Conservation (phyloP, 2,329 filamentous ascomycete genomes). For the Penicillium sp. region DNA sequence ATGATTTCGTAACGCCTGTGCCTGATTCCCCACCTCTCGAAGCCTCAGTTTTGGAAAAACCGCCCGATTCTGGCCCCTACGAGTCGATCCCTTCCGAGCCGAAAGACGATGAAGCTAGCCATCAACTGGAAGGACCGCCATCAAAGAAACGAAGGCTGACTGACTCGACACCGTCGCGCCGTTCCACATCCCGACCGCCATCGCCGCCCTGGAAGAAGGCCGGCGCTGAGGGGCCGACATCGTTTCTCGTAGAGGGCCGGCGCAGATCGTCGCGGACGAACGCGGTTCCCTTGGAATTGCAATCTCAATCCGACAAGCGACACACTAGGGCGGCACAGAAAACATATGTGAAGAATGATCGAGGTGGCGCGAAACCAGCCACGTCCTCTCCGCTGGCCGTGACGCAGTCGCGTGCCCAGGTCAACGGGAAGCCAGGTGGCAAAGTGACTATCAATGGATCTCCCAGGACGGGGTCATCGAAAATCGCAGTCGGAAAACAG, state of each 20-base stretch:
- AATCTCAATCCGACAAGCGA: conserved; percentile 48
- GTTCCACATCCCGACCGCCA: conserved; percentile 41
- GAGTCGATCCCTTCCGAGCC: conserved; percentile 29
- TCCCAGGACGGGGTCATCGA: conserved; percentile 25
- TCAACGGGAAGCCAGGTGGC: conserved; percentile 33
- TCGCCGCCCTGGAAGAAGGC: conserved; percentile 95
- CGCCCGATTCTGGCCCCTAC: conserved; percentile 21
- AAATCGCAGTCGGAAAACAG: conserved; percentile 21
- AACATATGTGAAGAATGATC: conserved; percentile 32
- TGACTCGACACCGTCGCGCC: conserved; percentile 34
- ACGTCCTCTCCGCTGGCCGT: conserved; percentile 34
- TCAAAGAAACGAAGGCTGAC: conserved; percentile 47
- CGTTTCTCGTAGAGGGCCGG: conserved; percentile 65
- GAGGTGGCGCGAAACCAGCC: conserved; percentile 23
- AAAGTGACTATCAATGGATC: conserved; percentile 34
- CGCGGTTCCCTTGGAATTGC: conserved; percentile 47
- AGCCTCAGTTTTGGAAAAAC: conserved; percentile 20
- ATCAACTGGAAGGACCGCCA: conserved; percentile 40
- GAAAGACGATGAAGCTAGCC: conserved; percentile 30
- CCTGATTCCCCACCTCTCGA: conserved; percentile 23
- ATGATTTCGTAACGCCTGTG: conserved; percentile 39
- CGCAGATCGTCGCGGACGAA: conserved; percentile 60
- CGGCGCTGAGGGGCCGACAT: conserved; percentile 79
- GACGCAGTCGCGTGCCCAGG: conserved; percentile 28
- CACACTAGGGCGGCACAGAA: conserved; percentile 44